Percentiles rank a stretch among this genome's conserved stretches.
phyloP scores from a whole-genome alignment of 257 asterid genomes.

The Solanum paucissectum region DNA sequence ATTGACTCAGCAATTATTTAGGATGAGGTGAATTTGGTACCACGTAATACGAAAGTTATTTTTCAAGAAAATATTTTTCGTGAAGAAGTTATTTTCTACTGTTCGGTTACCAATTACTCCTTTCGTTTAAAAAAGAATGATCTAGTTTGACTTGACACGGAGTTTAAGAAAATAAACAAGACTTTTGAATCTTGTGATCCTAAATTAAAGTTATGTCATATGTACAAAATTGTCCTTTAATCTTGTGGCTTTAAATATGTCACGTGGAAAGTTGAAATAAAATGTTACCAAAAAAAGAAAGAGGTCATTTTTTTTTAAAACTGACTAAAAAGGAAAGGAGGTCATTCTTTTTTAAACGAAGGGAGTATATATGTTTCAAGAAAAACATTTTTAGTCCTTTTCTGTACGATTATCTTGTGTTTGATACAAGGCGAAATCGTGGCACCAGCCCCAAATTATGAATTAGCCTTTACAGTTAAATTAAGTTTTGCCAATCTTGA shows the following conservation, averaged over 20 bases:
- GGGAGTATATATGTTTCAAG: not conserved
- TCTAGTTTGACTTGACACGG: too few relatives aligned
- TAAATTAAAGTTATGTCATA: too few relatives aligned
- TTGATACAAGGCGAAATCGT: not conserved
- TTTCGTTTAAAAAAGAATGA: too few relatives aligned
- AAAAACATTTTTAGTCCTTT: not conserved
- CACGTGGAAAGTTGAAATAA: too few relatives aligned
- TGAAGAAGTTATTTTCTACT: not conserved
- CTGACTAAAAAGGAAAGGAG: too few relatives aligned
- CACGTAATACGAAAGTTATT: not conserved
- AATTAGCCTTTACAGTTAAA: not conserved
- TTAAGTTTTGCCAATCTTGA: not conserved
- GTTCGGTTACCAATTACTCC: not conserved
- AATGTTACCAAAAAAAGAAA: too few relatives aligned
- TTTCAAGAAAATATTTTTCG: not conserved
- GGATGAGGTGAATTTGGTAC: not conserved
- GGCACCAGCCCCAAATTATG: not conserved
- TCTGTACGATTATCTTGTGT: not conserved
- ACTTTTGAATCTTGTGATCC: too few relatives aligned
- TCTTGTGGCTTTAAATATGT: too few relatives aligned
- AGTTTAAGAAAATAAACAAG: too few relatives aligned
- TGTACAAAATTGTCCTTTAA: too few relatives aligned
- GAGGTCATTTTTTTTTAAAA: too few relatives aligned
- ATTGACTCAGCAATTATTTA: not conserved
- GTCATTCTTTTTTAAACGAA: too few relatives aligned